phyloP scores from a whole-genome alignment of 768 basidiomycete genomes.

The Glaciozyma martinii region DNA sequence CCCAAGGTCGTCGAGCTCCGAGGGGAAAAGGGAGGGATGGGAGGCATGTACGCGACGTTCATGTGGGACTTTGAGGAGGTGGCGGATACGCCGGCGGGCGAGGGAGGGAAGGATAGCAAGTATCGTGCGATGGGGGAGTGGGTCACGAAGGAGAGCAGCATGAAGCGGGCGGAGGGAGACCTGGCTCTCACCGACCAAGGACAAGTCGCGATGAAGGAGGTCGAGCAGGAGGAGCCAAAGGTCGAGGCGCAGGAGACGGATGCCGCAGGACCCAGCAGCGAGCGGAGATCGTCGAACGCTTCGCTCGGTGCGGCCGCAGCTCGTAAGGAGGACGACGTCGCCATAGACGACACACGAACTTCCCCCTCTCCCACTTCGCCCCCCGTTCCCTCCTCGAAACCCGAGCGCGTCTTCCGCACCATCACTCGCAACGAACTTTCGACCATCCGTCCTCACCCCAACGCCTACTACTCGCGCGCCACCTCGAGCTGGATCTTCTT shows the following conservation, averaged over 20 bases:
- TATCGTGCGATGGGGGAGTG: neutral
- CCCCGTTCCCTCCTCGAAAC: neutral
- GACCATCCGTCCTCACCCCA: slow-evolving; percentile 14
- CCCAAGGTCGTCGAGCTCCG: too few relatives aligned
- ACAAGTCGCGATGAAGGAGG: neutral
- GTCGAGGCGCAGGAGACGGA: neutral
- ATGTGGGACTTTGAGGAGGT: neutral
- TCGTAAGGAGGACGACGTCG: neutral
- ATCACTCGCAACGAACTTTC: slow-evolving; percentile 10
- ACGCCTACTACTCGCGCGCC: slow-evolving; percentile 15
- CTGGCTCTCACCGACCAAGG: neutral
- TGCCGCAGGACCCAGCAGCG: neutral
- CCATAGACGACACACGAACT: neutral
- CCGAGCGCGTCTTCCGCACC: slow-evolving; percentile 10
- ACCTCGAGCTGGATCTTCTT: slow-evolving; percentile 24
- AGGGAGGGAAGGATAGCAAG: neutral
- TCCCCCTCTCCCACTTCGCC: neutral
- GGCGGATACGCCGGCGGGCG: neutral
- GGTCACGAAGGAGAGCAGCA: neutral
- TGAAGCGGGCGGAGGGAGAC: neutral
- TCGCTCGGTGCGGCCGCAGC: neutral
- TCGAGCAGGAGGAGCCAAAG: neutral
- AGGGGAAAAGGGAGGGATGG: too few relatives aligned
- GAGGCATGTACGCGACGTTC: too few relatives aligned
- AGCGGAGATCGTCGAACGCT: neutral